Evolutionary conservation across 768 basidiomycete species (phyloP).

Genomic region (Thelephora aurantiotincta): DNA sequence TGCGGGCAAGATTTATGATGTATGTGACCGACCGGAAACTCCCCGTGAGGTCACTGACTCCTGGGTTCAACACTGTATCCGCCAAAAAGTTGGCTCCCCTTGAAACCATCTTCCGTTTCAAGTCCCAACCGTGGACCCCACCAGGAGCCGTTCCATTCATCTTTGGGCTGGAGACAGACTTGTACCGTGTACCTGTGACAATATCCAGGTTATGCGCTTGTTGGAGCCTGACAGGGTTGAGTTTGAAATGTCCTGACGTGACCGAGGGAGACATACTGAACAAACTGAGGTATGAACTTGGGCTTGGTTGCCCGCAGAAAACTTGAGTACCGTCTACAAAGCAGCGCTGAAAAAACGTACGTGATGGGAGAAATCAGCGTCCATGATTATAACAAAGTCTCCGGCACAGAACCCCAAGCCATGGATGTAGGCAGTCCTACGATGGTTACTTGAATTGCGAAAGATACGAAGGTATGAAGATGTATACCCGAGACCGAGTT

Average conservation of each 20-base stretch:
- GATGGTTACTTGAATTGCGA: slow-evolving; percentile 2
- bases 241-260: neutral
- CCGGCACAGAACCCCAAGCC: slow-evolving; percentile 82
- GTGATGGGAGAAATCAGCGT: slow-evolving; percentile 92
- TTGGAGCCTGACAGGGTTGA: slow-evolving; percentile 43
- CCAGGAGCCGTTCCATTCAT: slow-evolving; percentile 53
- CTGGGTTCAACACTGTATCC: slow-evolving; percentile 70
- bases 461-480: neutral
- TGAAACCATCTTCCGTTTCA: slow-evolving; percentile 79
- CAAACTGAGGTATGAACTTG: slow-evolving; percentile 90
- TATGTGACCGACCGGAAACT: slow-evolving; percentile 56
- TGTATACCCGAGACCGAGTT: slow-evolving; percentile 82
- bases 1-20: neutral
- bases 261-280: slow-evolving; percentile 33
- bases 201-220: slow-evolving; percentile 82
- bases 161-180: slow-evolving; percentile 42
- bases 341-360: slow-evolving; percentile 28
- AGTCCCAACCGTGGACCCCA: slow-evolving; percentile 87
- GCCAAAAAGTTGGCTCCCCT: slow-evolving; percentile 87
- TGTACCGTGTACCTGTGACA: slow-evolving; percentile 86
- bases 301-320: slow-evolving; percentile 35
- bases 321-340: neutral
- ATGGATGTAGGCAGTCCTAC: slow-evolving; percentile 84
- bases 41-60: slow-evolving; percentile 83
- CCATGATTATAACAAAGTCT: slow-evolving; percentile 95